A percentile compares a stretch with the other conserved stretches of the same genome.
Evolutionary conservation across 805 yeast species (phyloP).

Genomic region (Ogataea nonfermentans): DNA sequence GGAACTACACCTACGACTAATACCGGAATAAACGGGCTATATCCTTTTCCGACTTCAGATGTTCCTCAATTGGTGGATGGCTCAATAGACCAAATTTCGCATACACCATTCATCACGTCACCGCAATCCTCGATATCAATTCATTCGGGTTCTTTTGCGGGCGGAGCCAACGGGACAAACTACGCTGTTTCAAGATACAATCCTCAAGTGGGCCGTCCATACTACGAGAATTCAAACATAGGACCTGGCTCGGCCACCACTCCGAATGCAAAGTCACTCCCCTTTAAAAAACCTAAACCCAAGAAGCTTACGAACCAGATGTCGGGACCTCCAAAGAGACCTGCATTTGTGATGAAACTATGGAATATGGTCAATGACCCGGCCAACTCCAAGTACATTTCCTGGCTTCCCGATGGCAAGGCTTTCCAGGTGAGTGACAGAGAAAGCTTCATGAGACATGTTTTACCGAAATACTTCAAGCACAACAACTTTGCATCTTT

Average conservation of each 20-base stretch:
- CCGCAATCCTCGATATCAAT: conserved; percentile 14
- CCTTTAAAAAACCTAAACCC: conserved; percentile 28
- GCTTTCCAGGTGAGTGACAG: conserved; percentile 82
- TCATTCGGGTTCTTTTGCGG: conserved; percentile 8
- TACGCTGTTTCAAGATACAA: conserved; percentile 17
- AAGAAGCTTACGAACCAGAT: conserved; percentile 19
- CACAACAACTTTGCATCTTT: conserved; percentile 94
- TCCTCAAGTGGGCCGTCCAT: conserved; percentile 12
- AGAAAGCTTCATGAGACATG: conserved; percentile 77
- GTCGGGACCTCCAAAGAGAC: conserved; percentile 50
- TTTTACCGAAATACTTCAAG: conserved; percentile 89
- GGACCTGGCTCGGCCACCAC: conserved; percentile 1
- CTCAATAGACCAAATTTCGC: conserved; percentile 8
- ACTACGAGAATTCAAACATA: conserved; percentile 14
- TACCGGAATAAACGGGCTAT: conserved; percentile 2
- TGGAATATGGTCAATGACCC: conserved; percentile 96
- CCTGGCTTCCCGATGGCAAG: conserved; percentile 84
- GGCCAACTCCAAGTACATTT: conserved; percentile 62
- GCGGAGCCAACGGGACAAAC: conserved; percentile 8
- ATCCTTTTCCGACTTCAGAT: conserved; percentile 14
- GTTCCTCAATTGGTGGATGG: conserved; percentile 9
- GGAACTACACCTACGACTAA: conserved; percentile 9
- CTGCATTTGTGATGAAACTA: conserved; percentile 89
- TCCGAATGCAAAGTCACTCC: conserved; percentile 7
- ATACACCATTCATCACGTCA: conserved; percentile 14